These are phyloP conservation scores for Elsinoe perseae DNA, from an alignment of 2,329 filamentous ascomycete genomes.

Conservation along the genomic window DNA sequence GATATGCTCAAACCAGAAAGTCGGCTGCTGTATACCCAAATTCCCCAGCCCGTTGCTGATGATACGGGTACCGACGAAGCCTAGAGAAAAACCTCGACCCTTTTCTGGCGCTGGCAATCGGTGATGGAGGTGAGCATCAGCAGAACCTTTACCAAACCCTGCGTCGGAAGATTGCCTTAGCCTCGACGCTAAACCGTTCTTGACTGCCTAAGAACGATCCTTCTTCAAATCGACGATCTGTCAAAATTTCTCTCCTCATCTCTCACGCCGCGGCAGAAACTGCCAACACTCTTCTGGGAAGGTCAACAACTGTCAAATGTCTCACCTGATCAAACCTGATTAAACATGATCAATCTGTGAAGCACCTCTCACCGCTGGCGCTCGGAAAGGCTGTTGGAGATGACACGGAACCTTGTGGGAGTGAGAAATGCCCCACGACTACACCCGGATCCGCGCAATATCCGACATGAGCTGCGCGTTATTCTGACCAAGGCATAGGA, in stretches of 20 bases:
- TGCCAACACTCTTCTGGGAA: not conserved
- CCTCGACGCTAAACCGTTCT: not conserved
- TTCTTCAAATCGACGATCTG: constrained; percentile 12
- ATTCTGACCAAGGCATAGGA: not conserved
- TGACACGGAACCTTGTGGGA: not conserved
- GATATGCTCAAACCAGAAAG: not conserved
- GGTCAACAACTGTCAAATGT: not conserved
- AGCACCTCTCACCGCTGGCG: not conserved
- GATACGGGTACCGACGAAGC: constrained; percentile 7
- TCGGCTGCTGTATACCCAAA: not conserved
- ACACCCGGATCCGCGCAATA: not conserved
- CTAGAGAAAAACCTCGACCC: not conserved
- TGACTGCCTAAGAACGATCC: constrained; percentile 1
- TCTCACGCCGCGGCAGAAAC: not conserved
- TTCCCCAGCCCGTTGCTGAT: not conserved
- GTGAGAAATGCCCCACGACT: not conserved
- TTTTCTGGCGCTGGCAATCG: constrained; percentile 1
- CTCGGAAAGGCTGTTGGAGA: not conserved
- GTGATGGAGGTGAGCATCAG: constrained; percentile 1
- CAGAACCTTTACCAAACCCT: not conserved
- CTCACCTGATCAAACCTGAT: not conserved
- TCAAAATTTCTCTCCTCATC: not conserved
- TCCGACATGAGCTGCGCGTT: not conserved
- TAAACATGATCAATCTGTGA: not conserved
- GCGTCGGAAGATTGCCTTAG: constrained; percentile 3